Evolutionary conservation across 208 protist genomes (phyloP).

Genomic region (Perkinsela sp.): DNA sequence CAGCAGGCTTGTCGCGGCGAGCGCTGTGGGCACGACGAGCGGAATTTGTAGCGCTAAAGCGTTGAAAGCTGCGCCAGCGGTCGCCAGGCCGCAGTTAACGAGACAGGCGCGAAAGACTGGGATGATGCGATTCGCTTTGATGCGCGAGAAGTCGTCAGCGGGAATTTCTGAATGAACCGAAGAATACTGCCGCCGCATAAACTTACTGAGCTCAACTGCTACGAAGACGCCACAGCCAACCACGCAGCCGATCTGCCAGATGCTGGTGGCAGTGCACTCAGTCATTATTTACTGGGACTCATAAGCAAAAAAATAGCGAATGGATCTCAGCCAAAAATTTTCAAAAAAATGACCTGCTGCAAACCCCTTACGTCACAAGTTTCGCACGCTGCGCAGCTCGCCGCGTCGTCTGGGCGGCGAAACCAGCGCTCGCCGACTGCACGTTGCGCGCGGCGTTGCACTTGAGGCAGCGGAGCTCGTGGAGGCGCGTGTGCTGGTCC

Average conservation of each 20-base stretch:
- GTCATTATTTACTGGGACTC: no score
- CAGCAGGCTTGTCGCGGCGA: neutral
- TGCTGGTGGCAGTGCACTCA: neutral
- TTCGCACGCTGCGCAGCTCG: neutral
- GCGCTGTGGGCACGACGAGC: neutral
- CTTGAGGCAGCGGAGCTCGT: conserved; percentile 4
- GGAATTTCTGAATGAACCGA: neutral
- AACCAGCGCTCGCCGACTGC: conserved; percentile 8
- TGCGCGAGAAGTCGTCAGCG: neutral
- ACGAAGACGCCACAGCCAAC: neutral
- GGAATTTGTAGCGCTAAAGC: neutral
- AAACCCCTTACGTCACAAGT: no score
- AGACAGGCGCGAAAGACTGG: neutral
- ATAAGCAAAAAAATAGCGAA: no score
- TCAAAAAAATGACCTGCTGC: no score
- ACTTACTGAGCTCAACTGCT: neutral
- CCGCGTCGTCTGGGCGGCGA: conserved; percentile 5
- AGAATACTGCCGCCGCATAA: neutral
- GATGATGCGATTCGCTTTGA: neutral
- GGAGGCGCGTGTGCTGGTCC: conserved; percentile 11
- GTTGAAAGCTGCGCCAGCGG: neutral
- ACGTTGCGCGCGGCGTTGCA: conserved; percentile 9
- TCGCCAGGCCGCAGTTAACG: neutral
- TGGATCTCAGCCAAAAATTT: no score
- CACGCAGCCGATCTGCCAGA: neutral